Evolutionary conservation across 2,329 filamentous ascomycete species (phyloP), one percentile per base, ranked within the genome.

Genomic region (Paecilomyces fulvus): DNA sequence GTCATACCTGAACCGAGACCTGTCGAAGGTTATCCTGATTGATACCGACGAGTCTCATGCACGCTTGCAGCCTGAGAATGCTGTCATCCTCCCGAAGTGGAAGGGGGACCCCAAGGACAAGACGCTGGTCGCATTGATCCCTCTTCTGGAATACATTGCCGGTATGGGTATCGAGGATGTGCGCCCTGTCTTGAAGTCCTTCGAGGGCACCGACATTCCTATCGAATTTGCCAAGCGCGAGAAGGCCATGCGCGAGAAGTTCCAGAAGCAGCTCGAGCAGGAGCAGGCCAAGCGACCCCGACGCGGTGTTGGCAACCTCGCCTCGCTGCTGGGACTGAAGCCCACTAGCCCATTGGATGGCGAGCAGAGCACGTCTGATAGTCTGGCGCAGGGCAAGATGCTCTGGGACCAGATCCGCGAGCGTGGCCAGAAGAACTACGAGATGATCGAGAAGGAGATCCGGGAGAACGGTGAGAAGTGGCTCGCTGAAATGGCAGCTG

Each of bases 121-220:
- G 69, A 89, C 90, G 51, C 86, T 99, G 10, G 88, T 99, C 21
- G 83, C 86, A 3, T 79, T 96, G 52, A 95, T 99, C 58, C 94
- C 94, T 11, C 96, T 99, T 84, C 85, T 99, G 60, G 94, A 99
- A 77, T 97, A 96, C 74, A 84, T 99, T 62, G 90, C 91, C 63
- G 94, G 91, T 20, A 96, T 97, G 89, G 88, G 91, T 62, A 89
- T 90, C 65, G 80, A 85, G 54, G 94, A 99, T 67, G 89, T 95
- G 12, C 89, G 94, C 63, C 85, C 88, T 66, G 87, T 94, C 3
- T 75, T 96, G 70, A 90, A 89, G 75, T 92, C 89, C 0, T 96
- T 95, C 66, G 85, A 96, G 56, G 92, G 91, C 71, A 90, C 87
- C 69, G 82, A 92, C 65, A 96, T 99, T 56, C 90, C 94, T 3